phyloP scores from a whole-genome alignment of 1,284 basidiomycete species.

The Malassezia caprae region DNA sequence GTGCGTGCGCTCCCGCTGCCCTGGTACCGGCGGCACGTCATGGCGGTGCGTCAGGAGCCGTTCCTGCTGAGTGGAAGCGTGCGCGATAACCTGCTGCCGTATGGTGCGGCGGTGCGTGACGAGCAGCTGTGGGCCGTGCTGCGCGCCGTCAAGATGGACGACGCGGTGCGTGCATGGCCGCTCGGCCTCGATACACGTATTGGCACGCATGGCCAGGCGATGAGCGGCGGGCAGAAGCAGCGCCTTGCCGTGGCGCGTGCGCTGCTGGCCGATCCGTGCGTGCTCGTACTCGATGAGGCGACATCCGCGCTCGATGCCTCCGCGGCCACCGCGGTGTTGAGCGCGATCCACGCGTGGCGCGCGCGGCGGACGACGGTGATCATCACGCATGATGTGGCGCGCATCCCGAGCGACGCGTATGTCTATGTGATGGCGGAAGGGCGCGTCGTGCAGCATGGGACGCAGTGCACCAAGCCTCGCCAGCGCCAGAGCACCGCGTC shows the following conservation, averaged over 20 bases:
- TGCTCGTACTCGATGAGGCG: constrained; percentile 89
- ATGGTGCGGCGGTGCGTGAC: constrained; percentile 55
- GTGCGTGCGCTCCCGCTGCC: constrained; percentile 60
- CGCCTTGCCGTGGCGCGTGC: constrained; percentile 82
- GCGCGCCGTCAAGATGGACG: constrained; percentile 73
- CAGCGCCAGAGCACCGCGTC: neutral
- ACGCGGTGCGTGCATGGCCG: constrained; percentile 71
- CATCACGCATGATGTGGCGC: constrained; percentile 87
- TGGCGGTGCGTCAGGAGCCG: constrained; percentile 65
- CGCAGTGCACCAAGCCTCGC: constrained; percentile 50
- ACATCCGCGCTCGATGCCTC: constrained; percentile 88
- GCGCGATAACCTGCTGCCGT: constrained; percentile 80
- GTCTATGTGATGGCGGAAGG: constrained; percentile 83
- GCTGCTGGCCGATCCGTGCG: constrained; percentile 70
- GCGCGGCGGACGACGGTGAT: constrained; percentile 79
- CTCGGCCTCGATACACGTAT: constrained; percentile 73
- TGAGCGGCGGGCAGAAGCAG: constrained; percentile 90
- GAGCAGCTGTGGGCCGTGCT: constrained; percentile 68
- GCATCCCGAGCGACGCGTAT: constrained; percentile 68
- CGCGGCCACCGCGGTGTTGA: constrained; percentile 75
- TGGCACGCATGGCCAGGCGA: constrained; percentile 62
- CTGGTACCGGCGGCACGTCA: constrained; percentile 65
- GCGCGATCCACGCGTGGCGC: constrained; percentile 75
- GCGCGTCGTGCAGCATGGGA: constrained; percentile 75
- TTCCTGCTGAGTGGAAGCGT: constrained; percentile 71